Percentiles rank a stretch among this genome's conserved stretches.
Conservation (phyloP, 805 yeast genomes). For the Yamadazyma sp. region DNA sequence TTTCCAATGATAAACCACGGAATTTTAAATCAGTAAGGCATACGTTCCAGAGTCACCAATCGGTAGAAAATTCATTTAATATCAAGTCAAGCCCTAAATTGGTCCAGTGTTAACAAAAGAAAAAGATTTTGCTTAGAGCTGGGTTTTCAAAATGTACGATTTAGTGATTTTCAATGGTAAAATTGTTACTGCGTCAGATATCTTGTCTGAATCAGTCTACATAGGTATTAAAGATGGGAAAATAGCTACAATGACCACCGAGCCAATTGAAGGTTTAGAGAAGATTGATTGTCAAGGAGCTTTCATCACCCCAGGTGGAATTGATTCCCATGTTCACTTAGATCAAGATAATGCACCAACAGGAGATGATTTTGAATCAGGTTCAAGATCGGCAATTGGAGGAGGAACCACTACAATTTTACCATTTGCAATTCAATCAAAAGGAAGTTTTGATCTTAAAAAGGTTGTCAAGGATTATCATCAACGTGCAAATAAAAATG, state of each 20-base stretch:
- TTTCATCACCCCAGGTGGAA: conserved; percentile 49
- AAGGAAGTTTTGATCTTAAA: conserved; percentile 26
- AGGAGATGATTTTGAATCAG: conserved; percentile 44
- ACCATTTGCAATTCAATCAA: conserved; percentile 45
- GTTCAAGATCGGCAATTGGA: conserved; percentile 44
- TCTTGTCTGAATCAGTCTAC: conserved; percentile 31
- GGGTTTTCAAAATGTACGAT: conserved; percentile 14
- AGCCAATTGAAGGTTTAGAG: conserved; percentile 19
- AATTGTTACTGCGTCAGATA: conserved; percentile 27
- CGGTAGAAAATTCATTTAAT: too few species aligned
- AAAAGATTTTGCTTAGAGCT: too few species aligned
- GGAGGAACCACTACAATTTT: conserved; percentile 52
- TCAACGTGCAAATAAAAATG: conserved; percentile 4
- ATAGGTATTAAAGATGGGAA: conserved; percentile 41
- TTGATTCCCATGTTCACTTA: conserved; percentile 49
- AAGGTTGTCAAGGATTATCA: conserved; percentile 12
- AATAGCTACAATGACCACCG: conserved; percentile 32
- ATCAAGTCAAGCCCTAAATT: too few species aligned
- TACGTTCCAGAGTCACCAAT: too few species aligned
- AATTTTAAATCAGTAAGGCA: too few species aligned
- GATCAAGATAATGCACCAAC: conserved; percentile 39
- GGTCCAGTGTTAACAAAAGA: too few species aligned
- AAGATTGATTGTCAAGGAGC: conserved; percentile 47
- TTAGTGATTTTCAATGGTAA: conserved; percentile 28
- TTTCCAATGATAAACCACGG: too few species aligned